These are phyloP conservation scores for Azolla pinnata DNA, from an alignment of 75 land plant species.

Conservation along the genomic window DNA sequence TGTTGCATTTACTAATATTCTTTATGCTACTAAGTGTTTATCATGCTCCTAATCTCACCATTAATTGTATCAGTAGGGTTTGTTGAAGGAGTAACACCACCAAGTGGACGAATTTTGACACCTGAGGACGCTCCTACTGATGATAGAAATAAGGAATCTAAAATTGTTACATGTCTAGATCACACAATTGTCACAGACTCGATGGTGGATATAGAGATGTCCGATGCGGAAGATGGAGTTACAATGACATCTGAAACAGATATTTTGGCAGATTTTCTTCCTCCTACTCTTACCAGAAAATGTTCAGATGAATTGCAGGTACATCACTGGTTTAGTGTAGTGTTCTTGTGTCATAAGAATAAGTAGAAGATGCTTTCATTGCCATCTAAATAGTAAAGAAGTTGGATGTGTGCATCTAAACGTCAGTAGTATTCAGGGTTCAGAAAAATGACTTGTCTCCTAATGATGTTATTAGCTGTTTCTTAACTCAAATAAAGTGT, in stretches of 20 bases:
- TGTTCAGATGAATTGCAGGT: conserved; percentile 82
- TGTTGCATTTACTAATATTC: too few species aligned
- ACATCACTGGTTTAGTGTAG: conserved; percentile 1
- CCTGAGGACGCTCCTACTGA: conserved; percentile 17
- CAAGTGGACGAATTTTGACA: conserved; percentile 14
- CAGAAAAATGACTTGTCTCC: too few species aligned
- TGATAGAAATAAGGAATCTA: conserved; percentile 17
- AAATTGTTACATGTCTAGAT: conserved; percentile 11
- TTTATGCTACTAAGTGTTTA: too few species aligned
- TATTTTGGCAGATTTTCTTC: conserved; percentile 53
- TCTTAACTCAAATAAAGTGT: too few species aligned
- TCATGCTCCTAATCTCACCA: too few species aligned
- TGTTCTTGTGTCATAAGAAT: not conserved
- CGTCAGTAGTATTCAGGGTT: too few species aligned
- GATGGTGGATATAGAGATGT: conserved; percentile 9
- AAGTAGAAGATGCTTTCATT: not conserved
- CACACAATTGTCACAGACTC: conserved; percentile 16
- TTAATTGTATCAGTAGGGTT: too few species aligned
- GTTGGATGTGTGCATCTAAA: too few species aligned
- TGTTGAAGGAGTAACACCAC: conserved; percentile 9
- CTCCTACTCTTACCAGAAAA: conserved; percentile 51
- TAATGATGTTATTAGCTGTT: too few species aligned
- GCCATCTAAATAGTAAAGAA: not conserved
- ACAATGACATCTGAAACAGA: conserved; percentile 26
- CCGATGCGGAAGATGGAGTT: conserved; percentile 16